phyloP scores from a whole-genome alignment of 768 basidiomycete species.

The Paxillus ammoniavirescens region DNA sequence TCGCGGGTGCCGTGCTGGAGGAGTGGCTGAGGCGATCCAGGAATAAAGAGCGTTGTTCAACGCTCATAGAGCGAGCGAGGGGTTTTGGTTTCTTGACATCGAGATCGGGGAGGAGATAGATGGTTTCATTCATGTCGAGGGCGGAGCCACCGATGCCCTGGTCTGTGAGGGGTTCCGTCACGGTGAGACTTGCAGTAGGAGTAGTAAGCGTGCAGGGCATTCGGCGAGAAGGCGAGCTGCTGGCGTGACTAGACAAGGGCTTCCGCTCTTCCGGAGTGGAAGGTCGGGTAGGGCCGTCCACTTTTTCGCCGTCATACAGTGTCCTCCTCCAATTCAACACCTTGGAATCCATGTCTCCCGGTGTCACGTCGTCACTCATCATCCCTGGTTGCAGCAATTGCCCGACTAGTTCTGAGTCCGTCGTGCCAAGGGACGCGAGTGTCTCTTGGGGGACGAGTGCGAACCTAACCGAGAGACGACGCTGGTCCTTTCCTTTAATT shows the following conservation, averaged over 20 bases:
- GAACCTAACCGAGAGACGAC: constrained; percentile 31
- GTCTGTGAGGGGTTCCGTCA: constrained; percentile 32
- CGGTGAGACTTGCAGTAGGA: constrained; percentile 39
- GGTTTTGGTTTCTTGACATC: constrained; percentile 21
- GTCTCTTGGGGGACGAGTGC: constrained; percentile 37
- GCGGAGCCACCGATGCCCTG: constrained; percentile 27
- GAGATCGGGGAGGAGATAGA: constrained; percentile 20
- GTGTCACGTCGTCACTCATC: constrained; percentile 17
- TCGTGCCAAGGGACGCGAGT: constrained; percentile 50
- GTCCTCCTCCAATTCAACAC: constrained; percentile 29
- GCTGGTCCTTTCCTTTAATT: constrained; percentile 6
- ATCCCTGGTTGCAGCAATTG: constrained; percentile 46
- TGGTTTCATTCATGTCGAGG: constrained; percentile 25
- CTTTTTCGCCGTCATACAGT: constrained; percentile 27
- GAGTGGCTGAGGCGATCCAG: constrained; percentile 40
- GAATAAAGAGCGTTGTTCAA: constrained; percentile 51
- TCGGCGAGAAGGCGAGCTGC: constrained; percentile 26
- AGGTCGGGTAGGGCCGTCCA: constrained; percentile 31
- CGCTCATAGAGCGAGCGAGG: constrained; percentile 49
- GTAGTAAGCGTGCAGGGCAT: constrained; percentile 61
- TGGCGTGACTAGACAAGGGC: not conserved
- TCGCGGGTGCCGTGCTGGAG: constrained; percentile 40
- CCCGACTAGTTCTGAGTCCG: constrained; percentile 46
- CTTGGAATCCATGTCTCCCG: constrained; percentile 30
- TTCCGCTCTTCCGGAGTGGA: constrained; percentile 33